Evolutionary conservation across 345 rosid species (phyloP), one percentile per base, ranked within the genome.

Genomic region (Excoecaria cochinchinensis): DNA sequence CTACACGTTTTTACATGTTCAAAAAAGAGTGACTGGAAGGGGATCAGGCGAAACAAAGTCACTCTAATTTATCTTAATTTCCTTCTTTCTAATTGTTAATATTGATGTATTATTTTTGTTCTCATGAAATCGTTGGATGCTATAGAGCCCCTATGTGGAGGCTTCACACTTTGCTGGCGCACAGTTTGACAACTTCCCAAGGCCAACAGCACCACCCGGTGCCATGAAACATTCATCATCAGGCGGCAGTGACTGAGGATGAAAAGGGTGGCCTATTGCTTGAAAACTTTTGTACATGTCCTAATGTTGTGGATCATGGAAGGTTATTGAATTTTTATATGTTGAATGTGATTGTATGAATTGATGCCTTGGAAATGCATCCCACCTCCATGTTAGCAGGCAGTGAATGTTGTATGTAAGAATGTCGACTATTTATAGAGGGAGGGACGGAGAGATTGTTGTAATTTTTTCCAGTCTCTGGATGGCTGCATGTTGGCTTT

Each of bases 81-180:
- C 31, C 31, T 0, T 31, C 31, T 31, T 31, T 31, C 2, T 31
- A 31, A 31, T 31, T 31, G 1, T 31, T 14, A 5, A 50, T 63
- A 47, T 66, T 15, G 13, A 31, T 47, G 13, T 25, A 19, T 31
- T 31, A 22, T 66, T 24, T 39, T 14, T 63, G 46, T 50, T 67
- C 2, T 47, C 17, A 13, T 22, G 39, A 17, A 64, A 17, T 42
- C 51, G 19, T 61, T 48, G 76, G 63, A 72, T 75, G 25, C 46
- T 65, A 56, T 8, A 85, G 86, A 91, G 90, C 76, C 97, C 97
- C 1, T 94, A 94, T 67, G 90, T 92, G 82, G 95, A 92, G 81
- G 86, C 90, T 72, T 92, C 91, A 5, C 80, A 83, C 24, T 75
- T 89, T 22, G 82, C 79, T 55, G 88, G 90, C 31, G 48, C 75